These are phyloP conservation scores for Metarhizium rileyi DNA, from an alignment of 2,329 filamentous ascomycete species.

Conservation along the genomic window DNA sequence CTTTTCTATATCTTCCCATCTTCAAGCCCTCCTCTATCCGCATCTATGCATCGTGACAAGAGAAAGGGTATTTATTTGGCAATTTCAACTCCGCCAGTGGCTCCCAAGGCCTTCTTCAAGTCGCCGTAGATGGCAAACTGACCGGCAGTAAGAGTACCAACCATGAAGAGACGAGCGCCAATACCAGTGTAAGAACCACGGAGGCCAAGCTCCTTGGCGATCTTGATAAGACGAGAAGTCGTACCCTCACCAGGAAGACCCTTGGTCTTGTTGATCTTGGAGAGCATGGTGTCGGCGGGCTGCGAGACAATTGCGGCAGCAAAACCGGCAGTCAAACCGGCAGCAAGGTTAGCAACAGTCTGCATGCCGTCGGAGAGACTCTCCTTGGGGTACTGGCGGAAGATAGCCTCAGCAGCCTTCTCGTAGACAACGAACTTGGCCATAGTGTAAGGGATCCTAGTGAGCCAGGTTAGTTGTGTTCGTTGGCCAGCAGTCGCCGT, in stretches of 20 bases:
- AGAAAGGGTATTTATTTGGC: constrained; percentile 12
- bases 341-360: constrained; percentile 69
- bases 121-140: constrained; percentile 86
- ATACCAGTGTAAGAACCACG: constrained; percentile 72
- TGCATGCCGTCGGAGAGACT: constrained; percentile 57
- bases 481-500: background rate
- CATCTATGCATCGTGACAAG: background rate
- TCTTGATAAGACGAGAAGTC: constrained; percentile 73
- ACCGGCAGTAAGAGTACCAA: constrained; percentile 65
- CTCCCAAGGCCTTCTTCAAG: constrained; percentile 52
- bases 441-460: constrained; percentile 84
- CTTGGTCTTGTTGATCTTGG: constrained; percentile 94
- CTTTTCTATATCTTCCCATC: background rate
- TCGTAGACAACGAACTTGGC: constrained; percentile 92
- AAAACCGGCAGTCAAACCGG: constrained; percentile 53
- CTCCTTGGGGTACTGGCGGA: constrained; percentile 60
- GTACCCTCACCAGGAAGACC: constrained; percentile 80
- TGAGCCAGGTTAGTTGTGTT: background rate
- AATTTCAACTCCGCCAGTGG: constrained; percentile 15
- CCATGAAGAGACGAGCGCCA: constrained; percentile 55
- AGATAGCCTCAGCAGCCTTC: constrained; percentile 72
- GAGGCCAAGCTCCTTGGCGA: constrained; percentile 75
- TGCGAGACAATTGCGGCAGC: constrained; percentile 80
- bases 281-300: constrained; percentile 88
- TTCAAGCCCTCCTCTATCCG: background rate